Percentiles rank a stretch among this genome's conserved stretches.
Conservation (phyloP, 2,329 filamentous ascomycete species). For the Colletotrichum nymphaeae region DNA sequence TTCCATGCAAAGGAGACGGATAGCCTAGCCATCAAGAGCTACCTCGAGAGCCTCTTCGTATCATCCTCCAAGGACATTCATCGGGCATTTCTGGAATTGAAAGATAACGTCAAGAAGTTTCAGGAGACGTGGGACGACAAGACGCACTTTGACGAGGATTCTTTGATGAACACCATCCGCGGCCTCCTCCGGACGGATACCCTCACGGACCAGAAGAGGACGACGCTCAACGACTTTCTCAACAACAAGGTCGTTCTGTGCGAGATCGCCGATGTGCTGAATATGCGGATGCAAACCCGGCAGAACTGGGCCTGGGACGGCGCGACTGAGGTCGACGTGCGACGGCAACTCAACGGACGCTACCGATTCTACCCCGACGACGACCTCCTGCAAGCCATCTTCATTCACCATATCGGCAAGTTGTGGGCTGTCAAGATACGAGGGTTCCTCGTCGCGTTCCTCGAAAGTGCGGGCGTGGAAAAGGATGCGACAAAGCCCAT, state of each 20-base stretch:
- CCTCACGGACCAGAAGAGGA: conserved; percentile 54
- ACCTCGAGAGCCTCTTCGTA: conserved; percentile 63
- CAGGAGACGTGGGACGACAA: conserved; percentile 41
- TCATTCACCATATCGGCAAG: conserved; percentile 53
- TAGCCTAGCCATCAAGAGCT: conserved; percentile 55
- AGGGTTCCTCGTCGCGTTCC: conserved; percentile 39
- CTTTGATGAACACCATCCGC: conserved; percentile 48
- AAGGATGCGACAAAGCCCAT: conserved; percentile 39
- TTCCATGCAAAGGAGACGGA: conserved; percentile 62
- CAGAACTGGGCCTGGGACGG: conserved; percentile 52
- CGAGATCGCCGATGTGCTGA: conserved; percentile 58
- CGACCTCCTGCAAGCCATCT: conserved; percentile 57
- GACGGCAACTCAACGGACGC: conserved; percentile 56
- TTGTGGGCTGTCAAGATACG: conserved; percentile 49
- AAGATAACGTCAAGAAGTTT: conserved; percentile 50
- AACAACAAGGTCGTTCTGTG: conserved; percentile 50
- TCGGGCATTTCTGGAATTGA: conserved; percentile 55
- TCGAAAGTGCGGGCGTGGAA: conserved; percentile 45
- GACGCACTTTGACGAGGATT: conserved; percentile 45
- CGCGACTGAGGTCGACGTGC: conserved; percentile 48
- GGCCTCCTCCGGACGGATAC: conserved; percentile 53
- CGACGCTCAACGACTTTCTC: conserved; percentile 51
- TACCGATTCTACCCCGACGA: conserved; percentile 68
- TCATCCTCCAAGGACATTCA: conserved; percentile 47
- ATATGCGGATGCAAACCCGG: conserved; percentile 54